Base-by-base conservation (phyloP, 768 basidiomycete species). In the Podaxis sp. region DNA sequence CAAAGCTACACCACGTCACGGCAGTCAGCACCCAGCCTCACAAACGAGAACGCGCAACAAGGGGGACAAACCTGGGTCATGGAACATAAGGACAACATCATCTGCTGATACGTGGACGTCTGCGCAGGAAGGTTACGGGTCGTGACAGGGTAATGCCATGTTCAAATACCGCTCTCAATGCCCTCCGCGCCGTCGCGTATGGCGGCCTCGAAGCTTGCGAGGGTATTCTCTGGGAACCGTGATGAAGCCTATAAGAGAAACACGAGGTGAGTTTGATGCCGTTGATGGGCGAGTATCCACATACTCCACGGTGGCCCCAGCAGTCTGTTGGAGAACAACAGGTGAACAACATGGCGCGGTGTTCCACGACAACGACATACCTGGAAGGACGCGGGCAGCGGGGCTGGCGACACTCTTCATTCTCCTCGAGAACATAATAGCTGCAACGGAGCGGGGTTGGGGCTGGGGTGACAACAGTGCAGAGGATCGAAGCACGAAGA, bases 51-150 rank as follows among this genome's bases (percentile, higher is more conserved):
- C 46, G 58, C 24, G 27, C 36, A 9, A 24, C 24, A 24, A 25
- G 70, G 68, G 57, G 67, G 43, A 64, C 68, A 67, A 67, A 90
- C 88, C 84, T 15, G 94, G 91, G 74, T 98, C 96, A 75, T 99
- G 96, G 77, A 96, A 98, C 92, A 98, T 93, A 53, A 98, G 75
- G 37, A 98, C 89, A 43, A 92, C 85, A 70, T 86, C 82, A 74
- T 99, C 96, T 66, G 78, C 76, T 38, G 96, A 93, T 69, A 96
- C 89, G 75, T 98, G 96, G 69, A 98, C 94, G 85, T 97, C 96
- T 96, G 85, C 27, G 68, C 73, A 76, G 77, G 69, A 70, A 68
- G 72, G 73, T 85, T 88, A 81, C 85, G 85, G 88, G 80, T 87
- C 76, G 80, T 75, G 75, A 65, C 65, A 60, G 66, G 68, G 69